Base-by-base conservation (phyloP, 768 basidiomycete genomes). In the Tubosaeta brunneosetosa region DNA sequence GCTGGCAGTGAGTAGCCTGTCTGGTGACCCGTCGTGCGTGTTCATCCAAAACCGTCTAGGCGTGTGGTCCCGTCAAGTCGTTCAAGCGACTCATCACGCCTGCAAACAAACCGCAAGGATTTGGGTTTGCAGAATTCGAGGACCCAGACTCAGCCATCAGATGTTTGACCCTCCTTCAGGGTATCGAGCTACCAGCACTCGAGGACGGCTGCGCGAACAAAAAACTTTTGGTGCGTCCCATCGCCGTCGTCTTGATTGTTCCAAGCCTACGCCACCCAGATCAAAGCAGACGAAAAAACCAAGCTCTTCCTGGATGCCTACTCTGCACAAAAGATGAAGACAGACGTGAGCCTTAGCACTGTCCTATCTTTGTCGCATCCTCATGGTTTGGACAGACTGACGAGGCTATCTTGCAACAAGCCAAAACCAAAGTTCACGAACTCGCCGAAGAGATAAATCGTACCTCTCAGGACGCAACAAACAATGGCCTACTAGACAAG, bases 281-380 rank as follows among this genome's bases (percentile, higher is more conserved):
- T 97, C 56, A 97, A 95, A 74, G 93, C 91, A 52, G 97, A 99
- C 68, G 93, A 97, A 72, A 97, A 97, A 73, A 97, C 93, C 0
- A 84, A 85, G 47, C 77, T 81, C 9, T 91, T 94, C 61, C 70
- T 98, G 55, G 93, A 97, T 59, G 86, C 88, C 32, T 97, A 91
- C 67, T 78, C 84, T 47, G 76, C 84, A 16, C 84, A 87, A 61
- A 81, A 88, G 57, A 89, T 91, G 77, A 70, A 80, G 52, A 90
- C 86, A 7, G 89, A 91, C 66, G 94, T 94, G 63, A 68, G 88
- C 74, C 9, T 38, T 22, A 10, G 11, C 29, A 22, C 41, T 45
- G 14, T 29, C 19, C 6, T 40, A 16, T 29, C 42, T 14, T 36
- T 50, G 51, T 16, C 13, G 7, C 25, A 12, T 31, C 22, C 38